A percentile compares a stretch with the other conserved stretches of the same genome.
phyloP scores from a whole-genome alignment of 768 basidiomycete species.

The Lactifluus hygrophoroides region DNA sequence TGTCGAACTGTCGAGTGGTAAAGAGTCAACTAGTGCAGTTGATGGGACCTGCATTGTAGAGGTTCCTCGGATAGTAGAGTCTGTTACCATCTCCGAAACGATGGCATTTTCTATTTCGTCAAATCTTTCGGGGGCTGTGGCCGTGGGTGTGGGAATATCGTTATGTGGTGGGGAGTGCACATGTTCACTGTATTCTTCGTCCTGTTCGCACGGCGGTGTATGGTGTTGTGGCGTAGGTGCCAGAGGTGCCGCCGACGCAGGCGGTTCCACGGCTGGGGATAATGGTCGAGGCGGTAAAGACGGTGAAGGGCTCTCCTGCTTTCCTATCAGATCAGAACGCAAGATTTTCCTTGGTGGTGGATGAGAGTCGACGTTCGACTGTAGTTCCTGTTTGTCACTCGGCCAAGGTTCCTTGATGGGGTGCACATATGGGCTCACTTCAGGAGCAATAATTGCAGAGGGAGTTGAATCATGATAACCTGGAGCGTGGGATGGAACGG shows the following conservation, averaged over 20 bases:
- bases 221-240: neutral
- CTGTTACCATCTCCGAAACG: neutral
- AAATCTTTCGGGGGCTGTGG: neutral
- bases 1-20: neutral
- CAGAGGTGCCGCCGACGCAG: neutral
- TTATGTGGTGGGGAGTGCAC: neutral
- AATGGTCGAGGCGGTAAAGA: neutral
- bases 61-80: neutral
- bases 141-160: neutral
- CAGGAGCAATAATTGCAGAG: neutral
- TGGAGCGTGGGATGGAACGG: neutral
- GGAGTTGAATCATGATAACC: neutral
- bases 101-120: neutral
- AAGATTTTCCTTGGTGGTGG: neutral
- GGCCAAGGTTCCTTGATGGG: neutral
- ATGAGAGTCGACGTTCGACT: neutral
- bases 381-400: neutral
- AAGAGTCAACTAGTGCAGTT: neutral
- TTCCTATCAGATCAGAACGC: neutral
- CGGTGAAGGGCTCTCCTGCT: neutral
- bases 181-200: neutral
- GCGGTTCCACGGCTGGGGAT: neutral
- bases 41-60: neutral
- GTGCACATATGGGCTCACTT: neutral
- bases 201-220: neutral